Evolutionary conservation across 179 eudicot species (phyloP).

Genomic region (Amaranthus tricolor): DNA sequence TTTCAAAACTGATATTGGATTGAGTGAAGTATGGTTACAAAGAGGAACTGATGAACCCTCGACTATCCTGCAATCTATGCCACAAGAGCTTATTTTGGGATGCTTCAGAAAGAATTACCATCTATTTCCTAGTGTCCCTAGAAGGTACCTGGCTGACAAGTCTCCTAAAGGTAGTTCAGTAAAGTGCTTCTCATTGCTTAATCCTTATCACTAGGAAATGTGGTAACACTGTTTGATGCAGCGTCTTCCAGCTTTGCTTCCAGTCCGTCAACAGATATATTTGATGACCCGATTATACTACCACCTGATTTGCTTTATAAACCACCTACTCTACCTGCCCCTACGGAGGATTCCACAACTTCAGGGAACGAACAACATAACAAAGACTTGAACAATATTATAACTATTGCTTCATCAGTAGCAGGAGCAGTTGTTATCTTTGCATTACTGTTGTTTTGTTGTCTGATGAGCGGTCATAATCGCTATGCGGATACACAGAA

Average conservation of each 20-base stretch:
- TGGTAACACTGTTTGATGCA: conserved; percentile 12
- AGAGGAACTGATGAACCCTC: conserved; percentile 23
- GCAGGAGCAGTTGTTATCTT: conserved; percentile 39
- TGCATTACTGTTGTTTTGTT: conserved; percentile 39
- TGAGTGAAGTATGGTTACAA: conserved; percentile 13
- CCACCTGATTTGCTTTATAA: conserved; percentile 22
- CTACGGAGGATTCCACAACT: background rate
- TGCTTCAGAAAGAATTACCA: conserved; percentile 30
- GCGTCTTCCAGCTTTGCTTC: conserved; percentile 25
- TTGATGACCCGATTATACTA: conserved; percentile 23
- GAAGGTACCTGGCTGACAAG: conserved; percentile 42
- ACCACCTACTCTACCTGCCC: conserved; percentile 17
- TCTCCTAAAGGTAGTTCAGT: conserved; percentile 7
- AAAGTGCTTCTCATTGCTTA: background rate
- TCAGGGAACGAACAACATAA: conserved; percentile 11
- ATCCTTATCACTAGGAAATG: conserved; percentile 3
- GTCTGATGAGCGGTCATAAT: conserved; percentile 25
- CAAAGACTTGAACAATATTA: conserved; percentile 5
- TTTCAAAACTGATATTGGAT: background rate
- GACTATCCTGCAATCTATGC: conserved; percentile 26
- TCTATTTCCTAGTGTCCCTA: conserved; percentile 23
- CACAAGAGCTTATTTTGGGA: conserved; percentile 29
- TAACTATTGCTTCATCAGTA: conserved; percentile 29
- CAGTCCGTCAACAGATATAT: conserved; percentile 16
- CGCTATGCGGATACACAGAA: conserved; percentile 30